Base-by-base conservation (phyloP, 2,329 filamentous ascomycete species). In the Phoma herbarum region DNA sequence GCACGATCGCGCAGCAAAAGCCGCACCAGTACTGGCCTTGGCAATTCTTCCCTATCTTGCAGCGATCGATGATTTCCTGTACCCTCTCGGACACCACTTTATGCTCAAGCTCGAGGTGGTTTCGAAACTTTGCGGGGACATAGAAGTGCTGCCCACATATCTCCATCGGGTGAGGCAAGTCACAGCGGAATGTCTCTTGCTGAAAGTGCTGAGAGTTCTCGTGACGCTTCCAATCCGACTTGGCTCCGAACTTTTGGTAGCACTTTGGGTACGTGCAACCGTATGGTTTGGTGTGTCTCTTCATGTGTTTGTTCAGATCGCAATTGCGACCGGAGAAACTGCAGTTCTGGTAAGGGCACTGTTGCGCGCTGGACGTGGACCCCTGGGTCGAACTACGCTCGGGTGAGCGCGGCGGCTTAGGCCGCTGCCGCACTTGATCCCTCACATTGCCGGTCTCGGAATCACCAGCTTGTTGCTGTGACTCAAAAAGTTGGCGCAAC, bases 221-320 rank as follows among this genome's bases (percentile, higher is more conserved):
- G 70, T 97, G 93, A 1, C 93, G 87, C 73, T 96, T 96, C 93
- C 88, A 97, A 76, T 97, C 93, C 59, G 92, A 93, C 73, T 97
- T 96, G 75, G 90, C 93, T n/a, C 93, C 93, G 66, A 97, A 97
- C 0, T 74, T 81, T 70, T 92, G 93, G 47, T 78, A 75, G 70
- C 93, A 97, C 28, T 79, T 77, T 9, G 81, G 77, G 63, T 88
- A 90, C 0, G 92, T 96, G 75, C 93, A 97, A 12, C 88, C 88
- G 62, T 94, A 97, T 0, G 92, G 93, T 64, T 87, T 88, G 8
- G 86, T 83, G 74, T 97, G 93, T 1, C 93, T 87, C 72, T 92
- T 94, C 75, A 86, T 81, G 73, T 97, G 93, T 75, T 97, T 97
- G 64, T 73, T 78, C 59, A 81, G 62, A 51, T 81, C 80, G 62